Evolutionary conservation across 2,329 filamentous ascomycete species (phyloP).

Genomic region (Periconia macrospinosa): DNA sequence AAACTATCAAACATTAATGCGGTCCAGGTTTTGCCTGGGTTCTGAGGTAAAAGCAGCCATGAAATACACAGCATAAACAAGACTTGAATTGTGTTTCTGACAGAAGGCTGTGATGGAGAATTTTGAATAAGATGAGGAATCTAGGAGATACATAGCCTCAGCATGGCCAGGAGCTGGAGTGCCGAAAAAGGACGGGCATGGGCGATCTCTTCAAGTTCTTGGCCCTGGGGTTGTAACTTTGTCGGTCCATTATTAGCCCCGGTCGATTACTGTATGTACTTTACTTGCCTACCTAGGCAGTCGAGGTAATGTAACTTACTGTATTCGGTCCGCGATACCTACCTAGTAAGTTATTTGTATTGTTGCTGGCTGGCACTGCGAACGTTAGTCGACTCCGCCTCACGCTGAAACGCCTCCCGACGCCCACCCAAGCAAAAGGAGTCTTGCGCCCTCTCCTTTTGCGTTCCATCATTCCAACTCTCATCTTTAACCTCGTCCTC

Average conservation of each 20-base stretch:
- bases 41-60: background rate
- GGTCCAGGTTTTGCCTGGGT: background rate
- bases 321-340: no score
- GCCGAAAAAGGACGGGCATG: background rate
- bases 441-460: conserved; percentile 12
- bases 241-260: background rate
- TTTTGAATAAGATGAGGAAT: background rate
- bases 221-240: background rate
- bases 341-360: no score
- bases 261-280: background rate
- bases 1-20: no score
- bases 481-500: background rate
- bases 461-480: conserved; percentile 1
- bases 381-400: background rate
- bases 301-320: no score
- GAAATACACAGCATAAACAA: background rate
- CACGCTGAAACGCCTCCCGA: conserved; percentile 26
- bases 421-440: conserved; percentile 26
- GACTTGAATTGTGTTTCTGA: no score
- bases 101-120: no score
- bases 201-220: background rate
- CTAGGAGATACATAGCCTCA: background rate
- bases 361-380: background rate
- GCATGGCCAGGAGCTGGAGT: background rate
- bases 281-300: background rate